Evolutionary conservation across 495 filamentous ascomycete species (phyloP), one percentile per base, ranked within the genome.

Genomic region (Lophiotrema nucula): DNA sequence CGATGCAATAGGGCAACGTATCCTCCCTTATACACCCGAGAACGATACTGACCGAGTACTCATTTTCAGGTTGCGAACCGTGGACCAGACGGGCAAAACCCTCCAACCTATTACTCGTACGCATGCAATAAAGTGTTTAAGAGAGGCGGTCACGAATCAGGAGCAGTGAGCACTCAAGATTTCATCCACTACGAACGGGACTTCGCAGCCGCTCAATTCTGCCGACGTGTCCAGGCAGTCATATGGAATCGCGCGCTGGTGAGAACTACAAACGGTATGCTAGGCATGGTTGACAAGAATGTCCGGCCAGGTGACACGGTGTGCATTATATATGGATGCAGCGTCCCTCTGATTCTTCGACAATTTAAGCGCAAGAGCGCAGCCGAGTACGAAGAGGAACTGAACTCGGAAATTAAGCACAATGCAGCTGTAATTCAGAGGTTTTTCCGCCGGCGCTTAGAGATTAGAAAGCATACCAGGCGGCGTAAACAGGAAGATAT

Each of bases 11-110:
- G 39, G 57, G 45, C 50, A 67, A n/a, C n/a, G n/a, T n/a, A n/a
- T n/a, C n/a, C n/a, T n/a, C n/a, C n/a, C n/a, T n/a, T n/a, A n/a
- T n/a, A n/a, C n/a, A n/a, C n/a, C n/a, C n/a, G n/a, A n/a, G n/a
- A n/a, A n/a, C 37, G 66, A 67, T 3, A 69, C 70, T 0, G 71
- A 74, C 5, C 62, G 64, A 8, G 71, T 77, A 41, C 76, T 72
- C 74, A 51, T 74, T 76, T 75, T 0, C 41, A 77, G 0, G 74
- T 78, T 0, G 74, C 67, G 22, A 71, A 76, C 54, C 47, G 76
- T 24, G 70, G 72, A 15, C 56, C 38, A 39, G 44, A 69, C 37
- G 61, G 68, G 25, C 53, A 60, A 21, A 71, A 72, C 57, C 67
- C 72, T 3, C 69, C 67, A 1, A 44, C 60, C 19, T 77, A 71